Evolutionary conservation across 257 asterid species (phyloP).

Genomic region (Nicotiana knightiana): DNA sequence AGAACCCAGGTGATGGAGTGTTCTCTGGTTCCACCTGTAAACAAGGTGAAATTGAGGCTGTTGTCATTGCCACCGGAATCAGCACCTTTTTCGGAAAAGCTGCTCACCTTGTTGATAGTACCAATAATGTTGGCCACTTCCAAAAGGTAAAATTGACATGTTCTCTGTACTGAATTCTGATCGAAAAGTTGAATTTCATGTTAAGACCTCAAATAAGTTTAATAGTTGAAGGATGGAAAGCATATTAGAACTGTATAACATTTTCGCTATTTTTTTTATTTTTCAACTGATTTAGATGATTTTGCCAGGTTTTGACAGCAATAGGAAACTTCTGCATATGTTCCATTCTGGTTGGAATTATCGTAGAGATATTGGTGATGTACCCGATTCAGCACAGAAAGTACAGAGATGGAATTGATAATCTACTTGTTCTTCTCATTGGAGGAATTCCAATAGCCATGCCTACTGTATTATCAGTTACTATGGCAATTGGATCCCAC

Average conservation of each 20-base stretch:
- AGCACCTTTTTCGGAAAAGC: slow-evolving; percentile 55
- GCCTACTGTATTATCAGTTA: slow-evolving; percentile 78
- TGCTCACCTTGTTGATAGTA: slow-evolving; percentile 57
- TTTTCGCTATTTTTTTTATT: neutral
- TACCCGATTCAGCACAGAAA: slow-evolving; percentile 47
- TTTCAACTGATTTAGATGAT: neutral
- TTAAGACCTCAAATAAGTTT: neutral
- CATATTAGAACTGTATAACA: neutral
- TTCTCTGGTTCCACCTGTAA: slow-evolving; percentile 56
- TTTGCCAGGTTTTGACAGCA: slow-evolving; percentile 60
- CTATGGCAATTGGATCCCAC: slow-evolving; percentile 87
- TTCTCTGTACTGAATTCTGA: neutral
- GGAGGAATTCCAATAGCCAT: slow-evolving; percentile 86
- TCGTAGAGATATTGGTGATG: slow-evolving; percentile 60
- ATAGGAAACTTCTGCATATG: slow-evolving; percentile 86
- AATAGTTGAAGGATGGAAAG: neutral
- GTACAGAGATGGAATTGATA: slow-evolving; percentile 55
- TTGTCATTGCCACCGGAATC: slow-evolving; percentile 54
- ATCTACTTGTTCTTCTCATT: slow-evolving; percentile 59
- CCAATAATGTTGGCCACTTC: slow-evolving; percentile 47
- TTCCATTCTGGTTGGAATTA: slow-evolving; percentile 54
- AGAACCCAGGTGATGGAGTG: slow-evolving; percentile 40
- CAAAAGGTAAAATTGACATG: slow-evolving; percentile 31
- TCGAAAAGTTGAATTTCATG: neutral
- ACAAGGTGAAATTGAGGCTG: slow-evolving; percentile 59